These are phyloP conservation scores for Gautieria morchelliformis DNA, from an alignment of 768 basidiomycete species.

Conservation along the genomic window DNA sequence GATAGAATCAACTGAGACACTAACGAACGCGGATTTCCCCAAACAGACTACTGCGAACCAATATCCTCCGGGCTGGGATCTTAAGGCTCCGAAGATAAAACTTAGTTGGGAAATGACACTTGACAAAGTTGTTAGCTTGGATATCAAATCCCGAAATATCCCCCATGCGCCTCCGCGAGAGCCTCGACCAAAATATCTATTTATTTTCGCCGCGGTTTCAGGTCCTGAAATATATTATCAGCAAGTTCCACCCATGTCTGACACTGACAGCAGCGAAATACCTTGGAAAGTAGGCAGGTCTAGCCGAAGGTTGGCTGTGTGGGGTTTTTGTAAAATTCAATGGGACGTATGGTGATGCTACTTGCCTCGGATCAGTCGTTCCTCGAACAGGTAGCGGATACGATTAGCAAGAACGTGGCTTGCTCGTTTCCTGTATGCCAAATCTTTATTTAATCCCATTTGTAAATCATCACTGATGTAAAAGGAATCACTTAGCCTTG, in stretches of 20 bases:
- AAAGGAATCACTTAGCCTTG: neutral
- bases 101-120: neutral
- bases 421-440: neutral
- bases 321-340: neutral
- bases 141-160: too few species aligned
- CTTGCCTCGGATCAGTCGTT: slow-evolving; percentile 1
- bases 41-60: too few species aligned
- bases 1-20: too few species aligned
- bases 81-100: neutral
- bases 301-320: neutral
- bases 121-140: too few species aligned
- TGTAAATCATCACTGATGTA: too few species aligned
- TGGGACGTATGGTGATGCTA: neutral
- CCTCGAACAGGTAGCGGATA: neutral
- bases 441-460: neutral
- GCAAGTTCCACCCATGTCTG: neutral
- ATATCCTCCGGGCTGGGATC: too few species aligned
- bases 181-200: neutral
- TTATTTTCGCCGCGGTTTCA: neutral
- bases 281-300: slow-evolving; percentile 6
- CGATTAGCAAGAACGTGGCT: neutral
- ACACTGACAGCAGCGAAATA: neutral
- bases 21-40: too few species aligned
- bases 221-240: neutral
- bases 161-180: too few species aligned